Evolutionary conservation across 2,329 filamentous ascomycete species (phyloP), one percentile per base, ranked within the genome.

Genomic region (Chaetothyriales sp.): DNA sequence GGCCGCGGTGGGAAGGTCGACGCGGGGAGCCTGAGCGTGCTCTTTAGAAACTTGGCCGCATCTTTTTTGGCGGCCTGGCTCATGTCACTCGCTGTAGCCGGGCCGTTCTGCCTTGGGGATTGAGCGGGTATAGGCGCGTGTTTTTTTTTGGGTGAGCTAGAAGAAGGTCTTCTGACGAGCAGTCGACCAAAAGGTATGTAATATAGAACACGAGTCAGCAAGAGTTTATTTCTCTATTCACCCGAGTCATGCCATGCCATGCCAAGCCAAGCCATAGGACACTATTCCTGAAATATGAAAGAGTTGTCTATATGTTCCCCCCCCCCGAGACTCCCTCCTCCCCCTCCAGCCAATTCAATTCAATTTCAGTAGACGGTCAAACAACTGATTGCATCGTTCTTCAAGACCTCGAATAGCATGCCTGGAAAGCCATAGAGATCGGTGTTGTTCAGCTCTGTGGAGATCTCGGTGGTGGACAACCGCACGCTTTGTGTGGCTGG

Each of bases 351-450:
- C n/a, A n/a, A n/a, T n/a, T n/a, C n/a, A n/a, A n/a, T n/a, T n/a
- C n/a, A n/a, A n/a, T n/a, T n/a, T 77, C 65, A 95, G 70, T 89
- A 95, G 20, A 95, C 81, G 8, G 90, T 96, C 64, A 96, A 73
- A 22, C 86, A 84, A 66, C 87, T 93, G 20, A 98, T 85, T 54
- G 80, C 83, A 3, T 86, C 88, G 63, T 94, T 95, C 78, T 86
- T 89, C 66, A 96, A 69, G 25, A 98, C 90, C 69, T 98, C 92
- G 70, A 98, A 96, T 46, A 95, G 80, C 66, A 96, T 70, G 0
- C 92, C 90, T 0, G 92, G 90, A 62, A 95, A 95, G 1, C 90
- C 89, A 69, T 87, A 96, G 25, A 98, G 68, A 55, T 89, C 90
- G 15, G 89, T 95, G 51, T 83, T 84, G 18, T 79, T 79, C 54